Conservation (phyloP, 495 filamentous ascomycete genomes). For the Lentithecium fluviatile region DNA sequence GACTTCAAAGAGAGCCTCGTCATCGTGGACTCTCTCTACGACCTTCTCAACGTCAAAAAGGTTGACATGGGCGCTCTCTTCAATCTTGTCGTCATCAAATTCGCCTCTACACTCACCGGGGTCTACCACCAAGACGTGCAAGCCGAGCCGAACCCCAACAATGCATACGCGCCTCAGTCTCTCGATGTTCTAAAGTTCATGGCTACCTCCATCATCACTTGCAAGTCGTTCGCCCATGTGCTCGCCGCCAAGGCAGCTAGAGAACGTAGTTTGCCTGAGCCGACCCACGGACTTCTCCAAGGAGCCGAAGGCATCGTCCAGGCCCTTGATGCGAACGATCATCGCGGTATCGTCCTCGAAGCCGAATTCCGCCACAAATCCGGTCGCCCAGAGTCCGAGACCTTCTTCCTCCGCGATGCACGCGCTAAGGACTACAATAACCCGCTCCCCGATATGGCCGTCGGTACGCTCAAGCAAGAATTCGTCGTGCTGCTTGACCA, state of each 20-base stretch:
- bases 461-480: conserved; percentile 38
- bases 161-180: conserved; percentile 65
- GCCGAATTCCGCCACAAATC: conserved; percentile 82
- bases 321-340: conserved; percentile 44
- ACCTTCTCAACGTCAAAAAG: conserved; percentile 14
- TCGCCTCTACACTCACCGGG: conserved; percentile 53
- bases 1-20: conserved; percentile 18
- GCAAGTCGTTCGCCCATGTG: conserved; percentile 66
- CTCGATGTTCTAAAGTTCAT: conserved; percentile 61
- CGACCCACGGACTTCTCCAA: conserved; percentile 74
- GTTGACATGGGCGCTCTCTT: conserved; percentile 23
- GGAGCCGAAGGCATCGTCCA: conserved; percentile 70
- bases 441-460: background rate
- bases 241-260: conserved; percentile 65
- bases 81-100: conserved; percentile 53
- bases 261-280: conserved; percentile 66
- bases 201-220: conserved; percentile 64
- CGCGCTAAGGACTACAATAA: conserved; percentile 2
- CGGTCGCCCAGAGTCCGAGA: conserved; percentile 73
- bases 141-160: conserved; percentile 31
- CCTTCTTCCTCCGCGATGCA: conserved; percentile 61
- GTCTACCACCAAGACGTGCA: conserved; percentile 71
- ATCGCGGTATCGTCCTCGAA: conserved; percentile 68
- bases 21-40: conserved; percentile 32
- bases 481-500: conserved; percentile 67